These are phyloP conservation scores for Apiospora marii DNA, from an alignment of 2,329 filamentous ascomycete species.

Conservation along the genomic window DNA sequence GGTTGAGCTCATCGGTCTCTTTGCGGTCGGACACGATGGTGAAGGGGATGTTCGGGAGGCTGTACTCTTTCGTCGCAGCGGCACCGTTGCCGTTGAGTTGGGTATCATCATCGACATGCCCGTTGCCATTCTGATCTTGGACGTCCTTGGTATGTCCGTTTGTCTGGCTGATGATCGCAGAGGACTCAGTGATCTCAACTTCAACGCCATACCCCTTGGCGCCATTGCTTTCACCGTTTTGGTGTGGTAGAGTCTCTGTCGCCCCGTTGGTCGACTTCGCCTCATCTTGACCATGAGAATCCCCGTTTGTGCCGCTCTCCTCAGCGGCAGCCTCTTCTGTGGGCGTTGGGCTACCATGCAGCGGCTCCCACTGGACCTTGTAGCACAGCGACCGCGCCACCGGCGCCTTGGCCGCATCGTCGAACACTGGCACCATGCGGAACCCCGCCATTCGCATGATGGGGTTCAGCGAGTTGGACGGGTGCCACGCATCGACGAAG, in stretches of 20 bases:
- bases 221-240: background rate
- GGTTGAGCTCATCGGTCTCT: background rate
- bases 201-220: background rate
- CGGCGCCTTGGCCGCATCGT: background rate
- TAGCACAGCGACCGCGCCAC: constrained; percentile 29
- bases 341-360: background rate
- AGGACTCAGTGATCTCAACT: background rate
- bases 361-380: constrained; percentile 34
- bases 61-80: background rate
- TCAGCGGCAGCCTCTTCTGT: background rate
- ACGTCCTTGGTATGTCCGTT: background rate
- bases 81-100: background rate
- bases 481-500: constrained; percentile 11
- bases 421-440: constrained; percentile 4
- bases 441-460: constrained; percentile 9
- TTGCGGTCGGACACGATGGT: background rate
- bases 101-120: background rate
- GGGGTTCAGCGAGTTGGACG: background rate
- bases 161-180: background rate
- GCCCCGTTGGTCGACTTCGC: background rate
- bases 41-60: background rate
- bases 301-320: background rate
- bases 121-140: background rate
- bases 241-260: background rate
- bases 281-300: background rate